Evolutionary conservation across 345 rosid genomes (phyloP), one percentile per base, ranked within the genome.

Genomic region (Anastatica hierochuntica): DNA sequence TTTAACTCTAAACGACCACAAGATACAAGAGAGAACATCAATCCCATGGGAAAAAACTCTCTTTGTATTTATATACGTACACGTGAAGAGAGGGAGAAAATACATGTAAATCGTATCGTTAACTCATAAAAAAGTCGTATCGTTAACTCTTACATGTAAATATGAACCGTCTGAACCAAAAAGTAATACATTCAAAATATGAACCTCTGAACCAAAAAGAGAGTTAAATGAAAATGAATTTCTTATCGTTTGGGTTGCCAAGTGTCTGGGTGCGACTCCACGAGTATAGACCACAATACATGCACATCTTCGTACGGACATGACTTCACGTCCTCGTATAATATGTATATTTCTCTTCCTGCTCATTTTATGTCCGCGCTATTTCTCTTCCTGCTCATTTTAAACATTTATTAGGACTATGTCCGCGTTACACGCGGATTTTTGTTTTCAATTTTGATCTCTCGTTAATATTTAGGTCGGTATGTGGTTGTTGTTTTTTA

Each of bases 271-370:
- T 79, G 77, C n/a, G 97, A 76, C 49, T 90, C 94, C 65, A 85
- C 94, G 8, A 85, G 79, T 64, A 85, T 83, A 43, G 94, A 85
- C 97, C 90, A 83, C 19, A 89, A 82, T 6, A 86, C 80, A 33
- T 87, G 98, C 34, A 86, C 96, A 74, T 90, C 95, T 77, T 90
- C 96, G 26, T 69, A 87, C 16, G 81, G 80, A 58, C 94, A 86
- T 13, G 97, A 81, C 64, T 86, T 86, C 52, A 86, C 95, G 72
- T 86, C 97, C 63, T 81, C 94, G 21, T 86, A 82, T 57, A 90
- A 67, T 70, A 90, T 83, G 75, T 82, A 81, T 64, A 86, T 76
- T 64, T 86, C 95, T 80, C 80, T 80, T 54, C 88, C 95, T 86
- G 82, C 66, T 61, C 43, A 68, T 62, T 6, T n/a, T n/a, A n/a